Base-by-base conservation (phyloP, 169 alveolate genomes). In the Cryptosporidium parvum region DNA sequence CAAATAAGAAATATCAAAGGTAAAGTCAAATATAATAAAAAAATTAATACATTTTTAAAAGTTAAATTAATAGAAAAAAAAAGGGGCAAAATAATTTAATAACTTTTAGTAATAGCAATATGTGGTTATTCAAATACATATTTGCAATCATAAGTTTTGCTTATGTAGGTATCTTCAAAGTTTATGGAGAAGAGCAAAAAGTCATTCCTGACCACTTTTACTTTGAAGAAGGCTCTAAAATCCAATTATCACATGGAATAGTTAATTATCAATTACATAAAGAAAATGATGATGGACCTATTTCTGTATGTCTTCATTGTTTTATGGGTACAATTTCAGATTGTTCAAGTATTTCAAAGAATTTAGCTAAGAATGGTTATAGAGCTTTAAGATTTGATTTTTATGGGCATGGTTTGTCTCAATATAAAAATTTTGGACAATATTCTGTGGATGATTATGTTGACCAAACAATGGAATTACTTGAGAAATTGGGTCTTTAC, bases 141-240 rank as follows among this genome's bases (percentile, higher is more conserved):
- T 16, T 35, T 65, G 35, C 33, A 65, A 12, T 16, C 9, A 12
- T 65, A 29, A n/a, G 72, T 65, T n/a, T 35, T 31, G 44, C 29
- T 10, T 29, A 29, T n/a, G 16, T 26, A n/a, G 42, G 45, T 71
- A 5, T 44, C 42, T 52, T 56, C 2, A 31, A 23, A 26, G 69
- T 44, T 12, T 16, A 16, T 8, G 45, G 51, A 51, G 67, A 44
- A 3, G 68, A 44, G 39, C 69, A 45, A 51, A 39, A 56, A 14
- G 86, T 35, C 53, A 75, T 75, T n/a, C 89, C 89, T 29, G 89
- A 59, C 23, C 80, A 80, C 69, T 80, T 42, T 65, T 80, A 80
- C 62, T 80, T 16, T 42, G 89, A 80, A 48, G 21, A 14, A 16
- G 68, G 89, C 10, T 29, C 39, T 23, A 48, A 26, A 62, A 62